Base-by-base conservation (phyloP, 257 asterid species). In the Anisodus acutangulus region DNA sequence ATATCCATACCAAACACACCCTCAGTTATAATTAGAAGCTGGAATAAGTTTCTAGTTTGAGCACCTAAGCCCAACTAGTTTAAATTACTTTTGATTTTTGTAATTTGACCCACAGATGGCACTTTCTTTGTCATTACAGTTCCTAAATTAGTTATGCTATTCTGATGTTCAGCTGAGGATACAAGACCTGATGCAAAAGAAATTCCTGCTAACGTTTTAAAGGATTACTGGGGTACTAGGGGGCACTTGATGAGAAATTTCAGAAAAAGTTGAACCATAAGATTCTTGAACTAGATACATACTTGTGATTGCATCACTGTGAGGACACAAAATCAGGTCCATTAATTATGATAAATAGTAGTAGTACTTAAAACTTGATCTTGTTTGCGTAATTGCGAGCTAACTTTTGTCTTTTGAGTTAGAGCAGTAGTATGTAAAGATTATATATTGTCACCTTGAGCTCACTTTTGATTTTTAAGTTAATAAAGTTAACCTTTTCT, bases 261-360 rank as follows among this genome's bases (percentile, higher is more conserved):
- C 37, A 62, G 37, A 31, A 9, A 3, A 62, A 5, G 37, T 19
- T 62, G 31, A 62, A 19, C 31, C 66, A 60, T 17, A 60, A n/a
- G 66, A n/a, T 60, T 60, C 35, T 60, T n/a, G 66, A 60, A n/a
- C 66, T 60, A 60, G 12, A 60, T 60, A 60, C 66, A n/a, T n/a
- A 60, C 17, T 60, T 60, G 35, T 60, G n/a, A 8, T 60, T 58
- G 22, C 6, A 16, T 6, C 10, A 58, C 6, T 60, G 66, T 60
- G 66, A 60, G 8, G n/a, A 60, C 35, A 7, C 66, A 60, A 60
- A 8, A n/a, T 60, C 8, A 17, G 66, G 26, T 41, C 45, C 45
- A 41, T 2, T 41, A 41, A 41, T 41, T 41, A 1, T 41, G 45
- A 41, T 41, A 41, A 41, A 41, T 22, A 22, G 26, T 22, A 22